Conservation (phyloP, 441 rosid species). For the Gossypium lobatum region DNA sequence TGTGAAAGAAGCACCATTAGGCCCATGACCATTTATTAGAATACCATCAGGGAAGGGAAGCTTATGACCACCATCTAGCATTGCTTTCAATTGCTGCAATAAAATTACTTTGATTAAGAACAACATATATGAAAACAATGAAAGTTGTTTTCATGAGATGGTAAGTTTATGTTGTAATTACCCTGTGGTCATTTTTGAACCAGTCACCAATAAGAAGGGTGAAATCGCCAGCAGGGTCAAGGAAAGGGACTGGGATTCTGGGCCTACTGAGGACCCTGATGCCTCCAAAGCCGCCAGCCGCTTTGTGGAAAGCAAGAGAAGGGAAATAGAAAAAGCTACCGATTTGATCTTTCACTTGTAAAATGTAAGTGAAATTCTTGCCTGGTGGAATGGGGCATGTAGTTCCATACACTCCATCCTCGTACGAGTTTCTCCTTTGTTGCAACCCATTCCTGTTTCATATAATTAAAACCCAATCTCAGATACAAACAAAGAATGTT, state of each 20-base stretch:
- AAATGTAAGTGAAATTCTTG: constrained; percentile 49
- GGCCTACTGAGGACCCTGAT: constrained; percentile 58
- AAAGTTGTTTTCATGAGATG: neutral
- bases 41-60: constrained; percentile 46
- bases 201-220: constrained; percentile 59
- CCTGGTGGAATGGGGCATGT: constrained; percentile 72
- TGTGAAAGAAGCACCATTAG: constrained; percentile 34
- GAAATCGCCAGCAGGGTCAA: constrained; percentile 55
- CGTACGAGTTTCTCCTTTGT: constrained; percentile 52
- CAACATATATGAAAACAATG: too few relatives aligned
- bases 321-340: constrained; percentile 63
- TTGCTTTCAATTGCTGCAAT: constrained; percentile 33
- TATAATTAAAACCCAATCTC: constrained; percentile 7
- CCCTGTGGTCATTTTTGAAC: constrained; percentile 44
- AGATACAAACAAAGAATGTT: neutral
- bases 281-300: constrained; percentile 58
- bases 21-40: constrained; percentile 48
- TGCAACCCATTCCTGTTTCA: constrained; percentile 61
- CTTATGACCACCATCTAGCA: constrained; percentile 41
- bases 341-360: constrained; percentile 62
- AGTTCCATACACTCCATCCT: constrained; percentile 70
- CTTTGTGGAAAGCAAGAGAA: constrained; percentile 53
- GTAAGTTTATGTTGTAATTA: constrained; percentile 15
- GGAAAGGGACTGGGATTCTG: constrained; percentile 61
- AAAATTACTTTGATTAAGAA: too few relatives aligned